Evolutionary conservation across 2,329 filamentous ascomycete genomes (phyloP).

Genomic region (Furcasterigmium furcatum): DNA sequence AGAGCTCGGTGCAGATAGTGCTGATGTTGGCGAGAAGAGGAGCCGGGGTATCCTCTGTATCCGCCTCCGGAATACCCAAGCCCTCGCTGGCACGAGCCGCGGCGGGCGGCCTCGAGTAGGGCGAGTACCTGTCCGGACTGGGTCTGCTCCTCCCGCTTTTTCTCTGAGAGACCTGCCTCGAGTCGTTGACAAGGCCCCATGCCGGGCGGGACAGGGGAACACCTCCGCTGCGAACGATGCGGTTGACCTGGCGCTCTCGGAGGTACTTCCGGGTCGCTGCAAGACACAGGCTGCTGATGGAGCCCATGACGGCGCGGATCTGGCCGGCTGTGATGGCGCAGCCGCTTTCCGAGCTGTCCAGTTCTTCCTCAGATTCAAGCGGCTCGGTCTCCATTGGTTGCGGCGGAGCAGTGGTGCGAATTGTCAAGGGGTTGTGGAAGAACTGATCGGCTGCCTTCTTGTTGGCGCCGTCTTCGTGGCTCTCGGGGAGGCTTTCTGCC

Average conservation of each 20-base stretch:
- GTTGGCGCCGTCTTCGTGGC: too few species aligned
- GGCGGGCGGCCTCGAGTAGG: neutral
- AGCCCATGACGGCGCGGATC: slow-evolving; percentile 12
- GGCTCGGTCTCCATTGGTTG: too few species aligned
- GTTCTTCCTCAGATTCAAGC: too few species aligned
- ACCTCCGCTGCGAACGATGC: slow-evolving; percentile 12
- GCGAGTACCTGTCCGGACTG: neutral
- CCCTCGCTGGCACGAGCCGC: neutral
- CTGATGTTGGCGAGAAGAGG: slow-evolving; percentile 24
- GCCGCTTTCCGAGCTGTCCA: too few species aligned
- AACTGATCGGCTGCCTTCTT: too few species aligned
- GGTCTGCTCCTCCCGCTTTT: neutral
- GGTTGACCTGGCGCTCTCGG: slow-evolving; percentile 12
- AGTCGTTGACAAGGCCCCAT: too few species aligned
- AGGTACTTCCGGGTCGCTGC: slow-evolving; percentile 17
- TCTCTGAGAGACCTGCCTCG: neutral
- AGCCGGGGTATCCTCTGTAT: too few species aligned
- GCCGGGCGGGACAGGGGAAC: neutral
- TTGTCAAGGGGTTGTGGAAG: too few species aligned
- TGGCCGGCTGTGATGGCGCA: neutral
- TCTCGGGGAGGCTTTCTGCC: too few species aligned
- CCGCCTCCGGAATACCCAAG: too few species aligned
- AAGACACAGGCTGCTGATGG: slow-evolving; percentile 14
- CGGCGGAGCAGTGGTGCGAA: too few species aligned
- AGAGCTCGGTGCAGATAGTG: slow-evolving; percentile 24